phyloP scores from a whole-genome alignment of 495 filamentous ascomycete species.

The Apodospora peruviana region DNA sequence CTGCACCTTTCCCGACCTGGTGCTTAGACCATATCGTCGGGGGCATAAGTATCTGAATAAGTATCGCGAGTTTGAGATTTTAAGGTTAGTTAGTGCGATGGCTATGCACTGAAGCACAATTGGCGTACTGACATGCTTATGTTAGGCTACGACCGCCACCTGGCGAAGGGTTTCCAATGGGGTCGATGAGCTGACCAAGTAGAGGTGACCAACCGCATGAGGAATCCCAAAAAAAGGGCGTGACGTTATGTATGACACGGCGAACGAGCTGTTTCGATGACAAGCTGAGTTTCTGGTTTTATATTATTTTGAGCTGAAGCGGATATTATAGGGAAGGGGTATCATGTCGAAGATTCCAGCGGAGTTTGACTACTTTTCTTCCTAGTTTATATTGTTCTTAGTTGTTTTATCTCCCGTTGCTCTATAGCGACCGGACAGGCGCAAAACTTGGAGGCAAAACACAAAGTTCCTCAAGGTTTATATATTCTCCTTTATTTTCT shows the following conservation, averaged over 20 bases:
- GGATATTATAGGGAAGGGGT: no score
- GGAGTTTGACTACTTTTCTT: no score
- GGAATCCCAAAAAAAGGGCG: no score
- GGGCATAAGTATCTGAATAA: conserved; percentile 60
- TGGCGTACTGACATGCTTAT: neutral
- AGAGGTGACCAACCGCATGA: no score
- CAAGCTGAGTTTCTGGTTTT: neutral
- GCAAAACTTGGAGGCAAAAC: neutral
- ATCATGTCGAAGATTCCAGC: no score
- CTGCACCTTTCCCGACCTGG: conserved; percentile 43
- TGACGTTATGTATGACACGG: no score
- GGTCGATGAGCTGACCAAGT: neutral
- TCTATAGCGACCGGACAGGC: neutral
- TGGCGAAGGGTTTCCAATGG: neutral
- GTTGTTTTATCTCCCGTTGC: neutral
- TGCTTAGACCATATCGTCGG: conserved; percentile 67
- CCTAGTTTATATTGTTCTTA: neutral
- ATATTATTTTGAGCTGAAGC: no score
- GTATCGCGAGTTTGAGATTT: conserved; percentile 70
- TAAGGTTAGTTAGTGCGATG: conserved; percentile 70
- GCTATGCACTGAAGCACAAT: no score
- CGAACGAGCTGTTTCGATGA: neutral
- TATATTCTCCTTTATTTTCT: no score
- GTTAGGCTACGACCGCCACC: neutral
- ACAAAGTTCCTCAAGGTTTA: no score